These are phyloP conservation scores for Termitomyces sp. DNA, from an alignment of 768 basidiomycete genomes.

Conservation along the genomic window DNA sequence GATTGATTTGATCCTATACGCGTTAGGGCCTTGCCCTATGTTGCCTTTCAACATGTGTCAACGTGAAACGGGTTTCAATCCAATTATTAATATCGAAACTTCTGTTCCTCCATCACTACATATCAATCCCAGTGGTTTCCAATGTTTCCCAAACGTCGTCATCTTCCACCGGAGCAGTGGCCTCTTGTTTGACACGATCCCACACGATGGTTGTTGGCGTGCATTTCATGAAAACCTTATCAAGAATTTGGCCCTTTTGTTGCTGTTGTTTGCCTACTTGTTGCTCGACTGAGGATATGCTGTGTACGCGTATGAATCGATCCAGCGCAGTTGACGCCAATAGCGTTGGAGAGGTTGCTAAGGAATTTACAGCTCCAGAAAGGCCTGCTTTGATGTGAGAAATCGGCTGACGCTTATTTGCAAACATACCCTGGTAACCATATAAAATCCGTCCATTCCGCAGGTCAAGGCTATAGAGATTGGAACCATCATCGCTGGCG, in stretches of 20 bases:
- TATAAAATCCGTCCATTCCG: constrained; percentile 62
- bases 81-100: constrained; percentile 17
- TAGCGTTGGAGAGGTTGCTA: constrained; percentile 47
- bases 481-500: constrained; percentile 58
- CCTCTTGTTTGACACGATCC: constrained; percentile 33
- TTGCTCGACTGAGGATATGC: constrained; percentile 44
- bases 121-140: constrained; percentile 41
- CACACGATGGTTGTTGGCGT: constrained; percentile 59
- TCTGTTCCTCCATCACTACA: constrained; percentile 19
- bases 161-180: constrained; percentile 24
- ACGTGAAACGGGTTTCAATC: not conserved
- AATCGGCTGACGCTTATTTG: not conserved
- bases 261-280: constrained; percentile 45
- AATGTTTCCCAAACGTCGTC: constrained; percentile 70
- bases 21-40: no score
- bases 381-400: constrained; percentile 40
- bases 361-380: constrained; percentile 62
- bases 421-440: constrained; percentile 55
- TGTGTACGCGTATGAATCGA: constrained; percentile 67
- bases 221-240: constrained; percentile 58
- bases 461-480: constrained; percentile 60
- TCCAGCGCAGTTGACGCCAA: constrained; percentile 64
- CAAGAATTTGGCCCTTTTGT: constrained; percentile 52
- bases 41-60: no score
- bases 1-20: no score